These are phyloP conservation scores for Ceriops zippeliana DNA, from an alignment of 345 rosid species.

Conservation along the genomic window DNA sequence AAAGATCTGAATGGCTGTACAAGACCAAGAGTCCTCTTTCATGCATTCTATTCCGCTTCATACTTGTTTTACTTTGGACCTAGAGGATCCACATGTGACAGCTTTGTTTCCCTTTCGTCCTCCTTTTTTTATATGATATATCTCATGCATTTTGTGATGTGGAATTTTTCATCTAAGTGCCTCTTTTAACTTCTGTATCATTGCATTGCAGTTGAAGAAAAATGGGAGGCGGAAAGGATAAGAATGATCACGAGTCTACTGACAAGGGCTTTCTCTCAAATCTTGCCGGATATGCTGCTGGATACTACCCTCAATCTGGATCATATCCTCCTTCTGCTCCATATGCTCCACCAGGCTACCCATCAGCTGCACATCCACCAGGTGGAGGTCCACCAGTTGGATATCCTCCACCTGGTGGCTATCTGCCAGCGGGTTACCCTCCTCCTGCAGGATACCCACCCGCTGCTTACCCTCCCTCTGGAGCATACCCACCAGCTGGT, in stretches of 20 bases:
- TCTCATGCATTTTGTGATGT: background rate
- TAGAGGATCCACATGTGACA: background rate
- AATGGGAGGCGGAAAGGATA: conserved; percentile 51
- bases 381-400: conserved; percentile 21
- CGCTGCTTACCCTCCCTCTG: conserved; percentile 24
- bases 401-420: conserved; percentile 34
- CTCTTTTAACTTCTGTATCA: conserved; percentile 13
- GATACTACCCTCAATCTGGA: conserved; percentile 29
- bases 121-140: background rate
- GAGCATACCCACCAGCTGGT: conserved; percentile 22
- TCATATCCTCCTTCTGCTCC: conserved; percentile 24
- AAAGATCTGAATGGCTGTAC: too few relatives aligned
- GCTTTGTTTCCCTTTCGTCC: background rate
- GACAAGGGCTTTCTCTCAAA: conserved; percentile 67
- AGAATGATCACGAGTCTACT: conserved; percentile 31
- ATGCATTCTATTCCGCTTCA: too few relatives aligned
- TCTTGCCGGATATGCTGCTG: conserved; percentile 62
- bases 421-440: conserved; percentile 43
- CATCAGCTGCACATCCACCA: conserved; percentile 24
- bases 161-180: background rate
- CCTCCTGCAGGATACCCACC: conserved; percentile 32
- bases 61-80: background rate
- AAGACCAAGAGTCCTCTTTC: too few relatives aligned
- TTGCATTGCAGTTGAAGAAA: conserved; percentile 19
- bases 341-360: conserved; percentile 38